A percentile compares a stretch with the other conserved stretches of the same genome.
Conservation (phyloP, 768 basidiomycete genomes). For the Auricularia heimuer region DNA sequence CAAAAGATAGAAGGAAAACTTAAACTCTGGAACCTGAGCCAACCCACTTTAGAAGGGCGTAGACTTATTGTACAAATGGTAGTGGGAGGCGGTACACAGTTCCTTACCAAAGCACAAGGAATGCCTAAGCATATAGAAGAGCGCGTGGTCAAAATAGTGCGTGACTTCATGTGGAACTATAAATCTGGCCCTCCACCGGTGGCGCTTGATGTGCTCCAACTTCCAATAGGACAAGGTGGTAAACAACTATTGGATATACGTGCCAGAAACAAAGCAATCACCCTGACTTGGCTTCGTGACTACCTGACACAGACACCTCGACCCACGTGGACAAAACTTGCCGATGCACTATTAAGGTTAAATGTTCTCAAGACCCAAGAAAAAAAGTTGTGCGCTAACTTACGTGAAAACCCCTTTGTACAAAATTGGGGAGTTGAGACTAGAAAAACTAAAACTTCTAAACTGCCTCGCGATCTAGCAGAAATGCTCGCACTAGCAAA, state of each 20-base stretch:
- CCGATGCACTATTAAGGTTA: not conserved
- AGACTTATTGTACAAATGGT: not conserved
- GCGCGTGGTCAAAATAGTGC: not conserved
- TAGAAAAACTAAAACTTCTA: not conserved
- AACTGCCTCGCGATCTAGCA: not conserved
- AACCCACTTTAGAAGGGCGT: not conserved
- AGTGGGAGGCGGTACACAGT: not conserved
- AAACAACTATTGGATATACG: not conserved
- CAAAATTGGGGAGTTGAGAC: not conserved
- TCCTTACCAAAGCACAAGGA: not conserved
- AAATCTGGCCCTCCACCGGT: not conserved
- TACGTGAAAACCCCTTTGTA: not conserved
- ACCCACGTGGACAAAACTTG: not conserved
- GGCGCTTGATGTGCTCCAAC: not conserved
- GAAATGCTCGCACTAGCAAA: not conserved
- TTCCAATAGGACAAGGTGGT: not conserved
- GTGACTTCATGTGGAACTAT: not conserved
- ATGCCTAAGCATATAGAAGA: not conserved
- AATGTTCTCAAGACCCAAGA: not conserved
- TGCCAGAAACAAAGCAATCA: not conserved
- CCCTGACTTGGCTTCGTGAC: not conserved
- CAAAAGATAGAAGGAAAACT: not conserved
- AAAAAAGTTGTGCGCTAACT: not conserved
- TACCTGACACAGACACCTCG: not conserved
- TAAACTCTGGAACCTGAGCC: slow-evolving; percentile 10